Evolutionary conservation across 2,329 filamentous ascomycete genomes (phyloP).

Genomic region (Phaeosphaeriaceae sp.): DNA sequence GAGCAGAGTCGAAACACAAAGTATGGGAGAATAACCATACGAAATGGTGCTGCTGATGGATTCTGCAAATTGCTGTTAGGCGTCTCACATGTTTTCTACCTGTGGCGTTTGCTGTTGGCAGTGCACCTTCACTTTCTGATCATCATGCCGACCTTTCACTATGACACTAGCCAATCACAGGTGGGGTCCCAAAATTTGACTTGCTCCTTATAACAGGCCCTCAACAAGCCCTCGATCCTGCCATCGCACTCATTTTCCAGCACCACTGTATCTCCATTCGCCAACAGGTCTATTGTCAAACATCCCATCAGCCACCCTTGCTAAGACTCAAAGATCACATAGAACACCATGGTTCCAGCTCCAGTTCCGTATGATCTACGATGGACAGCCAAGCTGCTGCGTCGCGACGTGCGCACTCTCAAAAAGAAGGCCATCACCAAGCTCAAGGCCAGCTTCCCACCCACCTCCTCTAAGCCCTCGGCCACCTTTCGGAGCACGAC

Average conservation of each 20-base stretch:
- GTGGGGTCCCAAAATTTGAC: not conserved
- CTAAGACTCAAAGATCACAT: not conserved
- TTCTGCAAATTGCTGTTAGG: no score
- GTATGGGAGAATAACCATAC: no score
- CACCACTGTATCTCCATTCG: not conserved
- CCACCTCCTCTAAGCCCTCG: not conserved
- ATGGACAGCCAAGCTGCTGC: slow-evolving; percentile 2
- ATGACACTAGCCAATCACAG: not conserved
- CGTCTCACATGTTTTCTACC: no score
- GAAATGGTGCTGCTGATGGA: no score
- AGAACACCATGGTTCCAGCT: slow-evolving; percentile 4
- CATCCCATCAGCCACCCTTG: not conserved
- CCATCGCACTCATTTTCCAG: not conserved
- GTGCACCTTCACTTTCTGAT: no score
- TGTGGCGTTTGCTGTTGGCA: no score
- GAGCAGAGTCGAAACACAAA: no score
- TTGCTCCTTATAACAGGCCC: no score
- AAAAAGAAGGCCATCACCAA: not conserved
- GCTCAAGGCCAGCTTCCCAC: not conserved
- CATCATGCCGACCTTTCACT: not conserved
- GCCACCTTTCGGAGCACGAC: not conserved
- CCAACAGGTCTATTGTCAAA: not conserved
- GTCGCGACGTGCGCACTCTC: not conserved
- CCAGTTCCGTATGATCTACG: not conserved
- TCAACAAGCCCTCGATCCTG: not conserved